phyloP scores from a whole-genome alignment of 345 rosid genomes.

The Eutrema yunnanense region DNA sequence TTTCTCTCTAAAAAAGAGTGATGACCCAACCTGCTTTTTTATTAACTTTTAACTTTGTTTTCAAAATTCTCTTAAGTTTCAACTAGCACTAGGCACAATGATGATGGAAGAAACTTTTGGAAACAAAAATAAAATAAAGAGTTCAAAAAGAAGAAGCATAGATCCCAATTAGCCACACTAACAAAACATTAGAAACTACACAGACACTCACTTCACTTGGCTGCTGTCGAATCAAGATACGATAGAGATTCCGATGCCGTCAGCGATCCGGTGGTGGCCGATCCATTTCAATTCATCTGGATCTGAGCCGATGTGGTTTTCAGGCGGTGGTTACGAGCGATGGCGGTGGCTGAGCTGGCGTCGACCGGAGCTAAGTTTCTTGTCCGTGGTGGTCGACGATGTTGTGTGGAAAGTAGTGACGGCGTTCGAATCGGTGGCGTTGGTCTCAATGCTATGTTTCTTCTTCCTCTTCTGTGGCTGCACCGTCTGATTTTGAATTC shows the following conservation, averaged over 20 bases:
- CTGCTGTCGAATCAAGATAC: neutral
- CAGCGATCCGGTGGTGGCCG: slow-evolving; percentile 34
- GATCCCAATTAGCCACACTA: neutral
- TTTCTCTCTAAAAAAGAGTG: no score
- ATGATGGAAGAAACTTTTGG: no score
- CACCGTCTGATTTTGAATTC: slow-evolving; percentile 38
- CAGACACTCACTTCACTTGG: slow-evolving; percentile 1
- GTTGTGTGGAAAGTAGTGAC: slow-evolving; percentile 63
- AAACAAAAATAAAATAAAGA: no score
- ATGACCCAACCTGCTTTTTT: no score
- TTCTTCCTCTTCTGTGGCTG: slow-evolving; percentile 90
- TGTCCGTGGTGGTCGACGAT: slow-evolving; percentile 55
- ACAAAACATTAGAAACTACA: neutral
- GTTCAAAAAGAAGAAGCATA: no score
- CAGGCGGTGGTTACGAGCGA: neutral
- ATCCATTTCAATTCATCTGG: neutral
- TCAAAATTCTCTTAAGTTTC: no score
- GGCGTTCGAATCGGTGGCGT: slow-evolving; percentile 80
- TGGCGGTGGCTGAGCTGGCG: slow-evolving; percentile 18
- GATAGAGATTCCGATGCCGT: slow-evolving; percentile 27
- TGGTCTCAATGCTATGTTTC: slow-evolving; percentile 83
- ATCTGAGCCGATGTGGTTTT: slow-evolving; percentile 16
- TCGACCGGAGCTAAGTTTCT: slow-evolving; percentile 36
- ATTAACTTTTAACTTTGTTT: no score
- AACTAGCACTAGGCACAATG: no score